These are phyloP conservation scores for Neopestalotiopsis sp. DNA, from an alignment of 2,329 filamentous ascomycete genomes.

Conservation along the genomic window DNA sequence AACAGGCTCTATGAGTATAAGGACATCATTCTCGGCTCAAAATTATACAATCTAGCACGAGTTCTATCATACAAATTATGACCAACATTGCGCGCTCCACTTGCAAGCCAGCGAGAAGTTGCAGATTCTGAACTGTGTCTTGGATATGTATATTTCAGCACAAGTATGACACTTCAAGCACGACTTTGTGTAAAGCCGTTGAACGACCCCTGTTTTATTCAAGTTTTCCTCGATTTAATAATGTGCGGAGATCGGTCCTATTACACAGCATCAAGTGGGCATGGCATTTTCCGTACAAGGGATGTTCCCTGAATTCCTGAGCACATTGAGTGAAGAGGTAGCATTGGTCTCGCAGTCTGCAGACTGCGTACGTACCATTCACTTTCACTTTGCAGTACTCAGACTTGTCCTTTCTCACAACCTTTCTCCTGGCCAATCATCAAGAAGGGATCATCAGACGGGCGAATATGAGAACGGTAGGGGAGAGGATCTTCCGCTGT, in stretches of 20 bases:
- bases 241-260: neutral
- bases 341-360: too few species aligned
- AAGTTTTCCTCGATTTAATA: neutral
- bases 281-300: neutral
- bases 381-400: neutral
- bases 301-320: neutral
- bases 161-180: too few species aligned
- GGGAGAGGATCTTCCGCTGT: neutral
- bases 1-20: too few species aligned
- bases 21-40: too few species aligned
- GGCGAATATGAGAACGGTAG: neutral
- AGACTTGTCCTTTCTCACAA: neutral
- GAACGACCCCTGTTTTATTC: neutral
- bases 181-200: neutral
- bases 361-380: too few species aligned
- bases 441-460: neutral
- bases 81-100: neutral
- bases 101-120: neutral
- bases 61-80: neutral
- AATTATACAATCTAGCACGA: neutral
- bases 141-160: too few species aligned
- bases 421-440: neutral
- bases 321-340: neutral
- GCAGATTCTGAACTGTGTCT: too few species aligned
- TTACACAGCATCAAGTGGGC: neutral